These are phyloP conservation scores for Holtermanniella nyarrowii DNA, from an alignment of 768 basidiomycete genomes.

Conservation along the genomic window DNA sequence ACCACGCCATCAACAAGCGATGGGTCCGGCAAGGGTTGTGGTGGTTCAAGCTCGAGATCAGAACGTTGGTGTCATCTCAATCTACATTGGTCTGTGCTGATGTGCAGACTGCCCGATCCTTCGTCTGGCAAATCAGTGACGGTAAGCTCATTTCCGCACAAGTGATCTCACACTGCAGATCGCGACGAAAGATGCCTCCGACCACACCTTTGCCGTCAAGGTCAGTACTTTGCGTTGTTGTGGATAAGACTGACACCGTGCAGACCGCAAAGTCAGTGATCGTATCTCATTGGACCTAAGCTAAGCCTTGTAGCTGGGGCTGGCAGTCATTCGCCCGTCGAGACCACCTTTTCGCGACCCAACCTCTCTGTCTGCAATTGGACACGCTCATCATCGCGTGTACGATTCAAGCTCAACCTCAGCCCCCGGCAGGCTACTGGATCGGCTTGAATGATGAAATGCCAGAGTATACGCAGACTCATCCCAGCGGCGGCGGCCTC, in stretches of 20 bases:
- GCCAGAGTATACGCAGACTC: constrained; percentile 3
- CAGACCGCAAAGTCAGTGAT: background rate
- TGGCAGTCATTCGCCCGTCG: constrained; percentile 70
- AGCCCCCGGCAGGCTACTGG: constrained; percentile 44
- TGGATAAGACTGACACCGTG: background rate
- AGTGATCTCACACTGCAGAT: constrained; percentile 2
- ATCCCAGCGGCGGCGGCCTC: constrained; percentile 27
- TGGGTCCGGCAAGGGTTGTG: constrained; percentile 79
- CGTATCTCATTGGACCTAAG: background rate
- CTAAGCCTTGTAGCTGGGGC: constrained; percentile 67
- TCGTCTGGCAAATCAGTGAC: background rate
- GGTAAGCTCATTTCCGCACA: background rate
- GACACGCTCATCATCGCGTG: constrained; percentile 70
- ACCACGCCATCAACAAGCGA: constrained; percentile 56
- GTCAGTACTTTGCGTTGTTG: constrained; percentile 38
- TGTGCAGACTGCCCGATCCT: constrained; percentile 46
- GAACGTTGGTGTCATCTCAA: constrained; percentile 50
- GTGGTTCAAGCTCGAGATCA: constrained; percentile 74
- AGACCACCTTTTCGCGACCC: constrained; percentile 54
- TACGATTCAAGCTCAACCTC: constrained; percentile 61
- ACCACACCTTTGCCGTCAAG: constrained; percentile 70
- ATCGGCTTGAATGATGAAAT: constrained; percentile 43
- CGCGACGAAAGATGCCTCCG: constrained; percentile 61
- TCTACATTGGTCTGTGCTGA: background rate
- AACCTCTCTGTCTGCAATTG: constrained; percentile 40